Base-by-base conservation (phyloP, 2,329 filamentous ascomycete species). In the Diaporthe nobilis region DNA sequence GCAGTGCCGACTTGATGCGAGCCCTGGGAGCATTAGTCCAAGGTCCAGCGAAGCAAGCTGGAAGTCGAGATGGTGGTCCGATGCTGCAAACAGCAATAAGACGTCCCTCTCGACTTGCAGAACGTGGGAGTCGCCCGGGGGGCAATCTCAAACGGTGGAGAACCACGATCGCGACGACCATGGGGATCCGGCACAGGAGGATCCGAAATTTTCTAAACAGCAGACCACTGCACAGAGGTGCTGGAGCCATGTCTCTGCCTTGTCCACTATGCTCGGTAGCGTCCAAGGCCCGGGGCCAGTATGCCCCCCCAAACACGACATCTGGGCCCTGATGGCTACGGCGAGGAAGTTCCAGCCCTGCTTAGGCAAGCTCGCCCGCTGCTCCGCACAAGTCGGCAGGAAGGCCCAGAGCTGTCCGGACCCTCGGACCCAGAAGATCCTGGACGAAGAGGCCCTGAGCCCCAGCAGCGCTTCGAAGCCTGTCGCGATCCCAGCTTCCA, bases 1-100 rank as follows among this genome's bases (percentile, higher is more conserved):
- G 51, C 75, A 77, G 31, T 77, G 72, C 42, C 73, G 68, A 9
- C 42, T 73, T 17, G 68, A 75, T 28, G 60, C 68, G 20, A 57
- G 53, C 28, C 51, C 49, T 17, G 60, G 37, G 10, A 42, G 42
- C 22, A 55, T 53, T 4, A 68, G 60, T 9, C 68, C 72, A 13
- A 47, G 34, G 15, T 72, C 75, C 17, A 72, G 53, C 13, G 58
- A 75, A 8, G 67, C 67, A 3, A 75, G 75, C 39, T 75, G 73
- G 72, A 39, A 39, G n/a, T 72, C 58, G 20, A 57, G 68, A 17
- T 63, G 70, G 67, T 70, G 63, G 55, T 63, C 73, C 5, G 65
- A 53, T 31, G 39, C 39, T 7, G 60, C 39, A 17, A 44, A 71
- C 25, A 72, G 72, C n/a, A 75, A 55, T 53, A 37, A 37, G 42